These are phyloP conservation scores for Pseudocercospora cruenta DNA, from an alignment of 2,329 filamentous ascomycete genomes.

Conservation along the genomic window DNA sequence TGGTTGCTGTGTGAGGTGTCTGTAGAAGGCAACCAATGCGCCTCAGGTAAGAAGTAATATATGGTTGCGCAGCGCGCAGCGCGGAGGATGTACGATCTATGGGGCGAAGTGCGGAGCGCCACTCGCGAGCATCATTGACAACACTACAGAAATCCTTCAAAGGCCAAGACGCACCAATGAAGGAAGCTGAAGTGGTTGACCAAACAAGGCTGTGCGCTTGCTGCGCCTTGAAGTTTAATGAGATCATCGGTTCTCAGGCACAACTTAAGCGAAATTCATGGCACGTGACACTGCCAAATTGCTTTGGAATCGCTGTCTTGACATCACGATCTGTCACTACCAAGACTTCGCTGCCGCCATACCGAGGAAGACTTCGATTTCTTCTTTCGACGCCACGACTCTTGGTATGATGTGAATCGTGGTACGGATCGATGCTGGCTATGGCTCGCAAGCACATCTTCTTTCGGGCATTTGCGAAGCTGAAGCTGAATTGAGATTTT, in stretches of 20 bases:
- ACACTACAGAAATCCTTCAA: not conserved
- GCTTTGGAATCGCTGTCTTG: not conserved
- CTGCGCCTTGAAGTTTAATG: constrained; percentile 5
- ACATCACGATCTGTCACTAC: not conserved
- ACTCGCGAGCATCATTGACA: constrained; percentile 2
- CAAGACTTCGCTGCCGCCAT: not conserved
- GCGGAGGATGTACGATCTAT: not conserved
- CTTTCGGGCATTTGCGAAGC: not conserved
- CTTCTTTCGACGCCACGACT: not conserved
- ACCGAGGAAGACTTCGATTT: not conserved
- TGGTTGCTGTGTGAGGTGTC: constrained; percentile 23
- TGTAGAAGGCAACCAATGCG: constrained; percentile 1
- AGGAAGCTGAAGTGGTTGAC: not conserved
- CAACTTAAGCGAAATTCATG: not conserved
- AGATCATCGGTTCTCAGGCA: not conserved
- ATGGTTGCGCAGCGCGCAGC: no score
- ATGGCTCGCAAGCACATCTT: constrained; percentile 3
- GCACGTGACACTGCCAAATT: not conserved
- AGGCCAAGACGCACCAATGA: not conserved
- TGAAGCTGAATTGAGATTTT: not conserved
- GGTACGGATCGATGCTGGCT: not conserved
- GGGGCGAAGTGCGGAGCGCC: not conserved
- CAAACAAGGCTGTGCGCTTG: not conserved
- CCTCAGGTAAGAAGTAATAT: not conserved
- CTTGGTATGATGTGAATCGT: not conserved